phyloP scores from a whole-genome alignment of 2,329 filamentous ascomycete genomes.

The Dothistroma pini region DNA sequence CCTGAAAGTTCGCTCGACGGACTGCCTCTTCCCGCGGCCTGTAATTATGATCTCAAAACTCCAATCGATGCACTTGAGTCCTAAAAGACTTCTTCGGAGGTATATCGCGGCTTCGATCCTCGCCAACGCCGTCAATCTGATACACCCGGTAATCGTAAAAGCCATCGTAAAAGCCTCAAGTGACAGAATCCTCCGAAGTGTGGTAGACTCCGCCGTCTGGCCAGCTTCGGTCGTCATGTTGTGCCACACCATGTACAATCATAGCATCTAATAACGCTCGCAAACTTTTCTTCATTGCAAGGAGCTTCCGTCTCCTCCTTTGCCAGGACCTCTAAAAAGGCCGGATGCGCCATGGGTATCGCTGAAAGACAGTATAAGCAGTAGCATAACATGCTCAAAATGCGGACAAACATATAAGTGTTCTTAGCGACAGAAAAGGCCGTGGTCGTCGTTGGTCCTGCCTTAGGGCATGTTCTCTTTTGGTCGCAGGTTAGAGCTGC shows the following conservation, averaged over 20 bases:
- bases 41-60: neutral
- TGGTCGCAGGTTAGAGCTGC: constrained; percentile 47
- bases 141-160: neutral
- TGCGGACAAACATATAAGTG: constrained; percentile 10
- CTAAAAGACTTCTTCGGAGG: constrained; percentile 9
- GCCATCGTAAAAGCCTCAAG: constrained; percentile 5
- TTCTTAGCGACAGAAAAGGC: neutral
- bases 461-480: constrained; percentile 36
- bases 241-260: constrained; percentile 21
- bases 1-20: neutral
- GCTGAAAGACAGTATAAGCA: constrained; percentile 21
- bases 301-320: constrained; percentile 8
- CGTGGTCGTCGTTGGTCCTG: neutral
- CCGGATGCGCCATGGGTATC: constrained; percentile 24
- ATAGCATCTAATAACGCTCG: constrained; percentile 24
- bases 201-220: neutral
- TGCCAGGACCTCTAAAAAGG: constrained; percentile 26
- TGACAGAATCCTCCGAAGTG: constrained; percentile 4
- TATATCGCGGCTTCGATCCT: constrained; percentile 4
- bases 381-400: constrained; percentile 14
- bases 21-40: neutral
- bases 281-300: constrained; percentile 15
- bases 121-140: constrained; percentile 5
- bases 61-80: constrained; percentile 2
- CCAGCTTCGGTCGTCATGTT: constrained; percentile 6